phyloP scores from a whole-genome alignment of 2,329 filamentous ascomycete genomes.

The Epichloe sibirici region DNA sequence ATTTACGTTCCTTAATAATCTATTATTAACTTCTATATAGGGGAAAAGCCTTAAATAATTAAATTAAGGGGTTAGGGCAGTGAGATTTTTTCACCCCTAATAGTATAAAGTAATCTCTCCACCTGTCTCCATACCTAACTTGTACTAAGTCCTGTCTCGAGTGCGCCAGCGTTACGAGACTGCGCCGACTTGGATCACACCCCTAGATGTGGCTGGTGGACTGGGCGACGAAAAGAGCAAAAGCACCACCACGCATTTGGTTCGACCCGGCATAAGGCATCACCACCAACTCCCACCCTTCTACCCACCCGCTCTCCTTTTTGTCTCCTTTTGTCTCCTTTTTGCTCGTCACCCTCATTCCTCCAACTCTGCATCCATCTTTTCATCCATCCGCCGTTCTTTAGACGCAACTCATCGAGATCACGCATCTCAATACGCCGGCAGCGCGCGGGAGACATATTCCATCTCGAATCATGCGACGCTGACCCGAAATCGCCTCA shows the following conservation, averaged over 20 bases:
- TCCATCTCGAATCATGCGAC: conserved; percentile 8
- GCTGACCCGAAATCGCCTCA: conserved; percentile 8
- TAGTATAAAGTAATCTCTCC: no score
- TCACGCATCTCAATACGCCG: background rate
- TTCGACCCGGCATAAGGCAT: background rate
- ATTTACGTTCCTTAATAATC: no score
- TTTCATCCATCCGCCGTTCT: background rate
- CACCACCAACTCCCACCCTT: background rate
- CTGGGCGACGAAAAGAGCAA: conserved; percentile 4
- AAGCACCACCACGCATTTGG: conserved; percentile 1
- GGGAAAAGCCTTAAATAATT: no score
- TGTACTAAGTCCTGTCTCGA: no score
- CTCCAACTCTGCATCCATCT: background rate
- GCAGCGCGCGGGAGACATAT: background rate
- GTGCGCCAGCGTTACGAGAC: no score
- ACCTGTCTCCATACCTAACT: no score
- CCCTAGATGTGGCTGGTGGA: background rate
- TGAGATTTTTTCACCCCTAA: no score
- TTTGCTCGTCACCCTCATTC: background rate
- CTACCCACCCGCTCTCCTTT: background rate
- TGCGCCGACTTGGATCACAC: no score
- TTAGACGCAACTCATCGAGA: background rate
- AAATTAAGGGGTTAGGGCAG: no score
- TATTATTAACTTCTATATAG: no score
- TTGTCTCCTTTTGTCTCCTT: no score